Base-by-base conservation (phyloP, 257 asterid species). In the Solanum piurae region DNA sequence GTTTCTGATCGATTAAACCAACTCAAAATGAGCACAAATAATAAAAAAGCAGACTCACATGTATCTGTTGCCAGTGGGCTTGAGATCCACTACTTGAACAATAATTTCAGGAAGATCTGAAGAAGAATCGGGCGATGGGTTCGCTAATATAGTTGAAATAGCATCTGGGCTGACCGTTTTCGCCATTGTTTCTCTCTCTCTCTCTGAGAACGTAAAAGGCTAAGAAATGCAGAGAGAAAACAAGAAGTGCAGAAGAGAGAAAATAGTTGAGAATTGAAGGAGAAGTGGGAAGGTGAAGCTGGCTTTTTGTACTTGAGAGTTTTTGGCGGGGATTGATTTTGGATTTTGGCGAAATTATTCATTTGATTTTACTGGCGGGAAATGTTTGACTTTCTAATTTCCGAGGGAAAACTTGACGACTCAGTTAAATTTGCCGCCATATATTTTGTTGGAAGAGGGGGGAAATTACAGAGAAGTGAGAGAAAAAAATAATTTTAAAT, bases 1-100 rank as follows among this genome's bases (percentile, higher is more conserved):
- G 42, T 49, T 18, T 31, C 69, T 49, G 16, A 82, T 29, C 66
- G 36, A 6, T 27, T 9, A 82, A 29, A 9, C 31, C 55, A 0
- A 20, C 11, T 49, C 55, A 80, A 46, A 44, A 44, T 23, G 38
- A 8, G 38, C 38, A 36, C 38, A 36, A 36, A 36, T 36, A 36
- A 36, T 36, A 36, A 36, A 42, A 1, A 18, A 18, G 64, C 84
- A 40, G 2, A 37, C 90, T 6, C 69, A 97, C 98, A 88, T 93
- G 95, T 90, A 91, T 87, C 90, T 92, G 77, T 86, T 87, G 34
- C 98, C 98, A 2, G 92, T 79, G 10, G 89, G 88, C 93, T 95
- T 97, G 76, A 97, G 98, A 90, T 97, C 98, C 40, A 96, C 85
- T 8, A 97, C 93, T 90, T 97, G 98, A 34, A 95, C 94, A 9